Percentiles rank a stretch among this genome's conserved stretches.
phyloP scores from a whole-genome alignment of 495 filamentous ascomycete genomes.

The Astrocystis sublimbata region DNA sequence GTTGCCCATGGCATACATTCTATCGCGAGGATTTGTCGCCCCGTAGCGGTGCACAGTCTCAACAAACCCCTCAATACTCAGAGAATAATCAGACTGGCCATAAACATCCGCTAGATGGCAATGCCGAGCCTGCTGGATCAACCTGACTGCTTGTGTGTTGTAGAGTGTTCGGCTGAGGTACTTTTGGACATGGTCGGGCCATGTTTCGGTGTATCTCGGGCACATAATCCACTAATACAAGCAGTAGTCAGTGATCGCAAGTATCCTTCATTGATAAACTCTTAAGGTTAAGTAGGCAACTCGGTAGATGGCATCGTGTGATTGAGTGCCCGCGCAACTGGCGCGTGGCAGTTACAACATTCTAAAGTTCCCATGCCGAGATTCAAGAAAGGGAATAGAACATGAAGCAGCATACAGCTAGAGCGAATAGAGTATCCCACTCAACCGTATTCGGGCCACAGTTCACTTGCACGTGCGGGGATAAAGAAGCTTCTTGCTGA shows the following conservation, averaged over 20 bases:
- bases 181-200: constrained; percentile 16
- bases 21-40: constrained; percentile 22
- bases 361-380: not conserved
- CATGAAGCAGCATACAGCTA: constrained; percentile 7
- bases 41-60: constrained; percentile 12
- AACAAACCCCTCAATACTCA: not conserved
- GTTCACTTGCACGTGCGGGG: constrained; percentile 7
- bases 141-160: constrained; percentile 19
- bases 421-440: constrained; percentile 22
- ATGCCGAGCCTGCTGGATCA: constrained; percentile 19
- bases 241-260: not conserved
- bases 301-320: too few relatives aligned
- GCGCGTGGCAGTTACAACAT: too few relatives aligned
- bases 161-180: constrained; percentile 19
- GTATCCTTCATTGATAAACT: not conserved
- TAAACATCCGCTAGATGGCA: constrained; percentile 10
- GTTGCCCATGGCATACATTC: constrained; percentile 16
- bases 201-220: constrained; percentile 19
- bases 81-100: not conserved
- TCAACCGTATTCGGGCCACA: constrained; percentile 19
- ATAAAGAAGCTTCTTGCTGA: constrained; percentile 28
- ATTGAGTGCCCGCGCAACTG: too few relatives aligned
- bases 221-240: constrained; percentile 17
- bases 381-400: not conserved
- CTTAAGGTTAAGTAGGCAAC: not conserved